phyloP scores from a whole-genome alignment of 768 basidiomycete species.

The Boletus pseudopeckii region DNA sequence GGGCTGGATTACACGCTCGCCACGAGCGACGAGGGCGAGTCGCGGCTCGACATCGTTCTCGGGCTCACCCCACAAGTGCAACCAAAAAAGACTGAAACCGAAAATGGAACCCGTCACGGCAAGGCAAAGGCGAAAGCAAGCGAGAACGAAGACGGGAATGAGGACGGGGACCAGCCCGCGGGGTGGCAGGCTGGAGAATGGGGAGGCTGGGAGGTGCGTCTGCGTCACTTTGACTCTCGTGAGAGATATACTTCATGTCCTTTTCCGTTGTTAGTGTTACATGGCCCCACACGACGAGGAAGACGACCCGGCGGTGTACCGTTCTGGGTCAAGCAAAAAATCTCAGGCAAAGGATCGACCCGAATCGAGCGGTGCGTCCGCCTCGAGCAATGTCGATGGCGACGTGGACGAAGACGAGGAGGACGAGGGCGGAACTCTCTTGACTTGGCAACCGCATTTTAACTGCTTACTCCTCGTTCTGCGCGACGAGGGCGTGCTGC shows the following conservation, averaged over 20 bases:
- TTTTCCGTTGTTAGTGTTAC: constrained; percentile 60
- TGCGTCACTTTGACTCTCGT: not conserved
- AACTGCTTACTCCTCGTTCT: constrained; percentile 86
- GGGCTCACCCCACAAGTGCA: constrained; percentile 72
- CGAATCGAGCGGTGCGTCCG: constrained; percentile 14
- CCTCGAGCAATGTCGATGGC: constrained; percentile 7
- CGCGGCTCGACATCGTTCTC: constrained; percentile 80
- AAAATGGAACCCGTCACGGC: constrained; percentile 12
- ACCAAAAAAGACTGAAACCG: constrained; percentile 12
- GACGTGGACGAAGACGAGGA: constrained; percentile 34
- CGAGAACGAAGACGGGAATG: constrained; percentile 24
- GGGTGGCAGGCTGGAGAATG: constrained; percentile 74
- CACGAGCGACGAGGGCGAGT: constrained; percentile 77
- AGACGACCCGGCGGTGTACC: constrained; percentile 94
- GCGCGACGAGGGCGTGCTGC: constrained; percentile 90
- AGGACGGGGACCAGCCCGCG: constrained; percentile 28
- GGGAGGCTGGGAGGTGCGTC: constrained; percentile 91
- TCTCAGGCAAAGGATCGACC: constrained; percentile 17
- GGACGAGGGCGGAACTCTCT: constrained; percentile 68
- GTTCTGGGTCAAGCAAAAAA: constrained; percentile 49
- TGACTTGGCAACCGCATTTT: constrained; percentile 87
- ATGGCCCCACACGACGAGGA: constrained; percentile 93
- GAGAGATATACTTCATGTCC: not conserved
- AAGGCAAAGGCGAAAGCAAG: constrained; percentile 30
- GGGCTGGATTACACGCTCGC: constrained; percentile 96